These are phyloP conservation scores for Aspergillus haitiensis DNA, from an alignment of 495 filamentous ascomycete genomes.

Conservation along the genomic window DNA sequence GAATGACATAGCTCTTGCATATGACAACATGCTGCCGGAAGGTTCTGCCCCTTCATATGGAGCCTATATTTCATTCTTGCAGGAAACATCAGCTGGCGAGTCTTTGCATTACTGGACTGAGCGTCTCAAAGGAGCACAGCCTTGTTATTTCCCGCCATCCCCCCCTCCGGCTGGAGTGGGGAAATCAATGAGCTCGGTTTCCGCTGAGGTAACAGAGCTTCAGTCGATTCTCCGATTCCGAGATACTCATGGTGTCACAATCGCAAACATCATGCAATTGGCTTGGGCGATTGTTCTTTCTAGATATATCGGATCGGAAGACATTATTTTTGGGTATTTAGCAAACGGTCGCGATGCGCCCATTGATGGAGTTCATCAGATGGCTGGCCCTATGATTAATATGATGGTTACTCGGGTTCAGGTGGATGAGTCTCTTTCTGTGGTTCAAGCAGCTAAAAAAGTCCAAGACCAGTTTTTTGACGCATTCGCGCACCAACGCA, in stretches of 20 bases:
- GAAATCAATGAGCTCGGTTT: not conserved
- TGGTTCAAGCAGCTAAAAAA: conserved; percentile 7
- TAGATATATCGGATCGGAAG: conserved; percentile 12
- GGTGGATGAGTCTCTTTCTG: not conserved
- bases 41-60: conserved; percentile 15
- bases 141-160: conserved; percentile 4
- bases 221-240: conserved; percentile 9
- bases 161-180: not conserved
- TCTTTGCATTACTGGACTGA: conserved; percentile 17
- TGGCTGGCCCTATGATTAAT: conserved; percentile 19
- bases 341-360: conserved; percentile 18
- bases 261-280: conserved; percentile 16
- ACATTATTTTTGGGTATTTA: conserved; percentile 17
- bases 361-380: conserved; percentile 13
- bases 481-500: conserved; percentile 12
- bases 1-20: conserved; percentile 12
- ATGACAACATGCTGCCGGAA: not conserved
- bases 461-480: conserved; percentile 17
- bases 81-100: conserved; percentile 22
- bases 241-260: conserved; percentile 10
- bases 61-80: conserved; percentile 25
- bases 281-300: conserved; percentile 15
- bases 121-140: conserved; percentile 19
- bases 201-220: not conserved
- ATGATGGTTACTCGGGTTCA: conserved; percentile 11